phyloP scores from a whole-genome alignment of 768 basidiomycete species.

The Gelatoporia subvermispora region DNA sequence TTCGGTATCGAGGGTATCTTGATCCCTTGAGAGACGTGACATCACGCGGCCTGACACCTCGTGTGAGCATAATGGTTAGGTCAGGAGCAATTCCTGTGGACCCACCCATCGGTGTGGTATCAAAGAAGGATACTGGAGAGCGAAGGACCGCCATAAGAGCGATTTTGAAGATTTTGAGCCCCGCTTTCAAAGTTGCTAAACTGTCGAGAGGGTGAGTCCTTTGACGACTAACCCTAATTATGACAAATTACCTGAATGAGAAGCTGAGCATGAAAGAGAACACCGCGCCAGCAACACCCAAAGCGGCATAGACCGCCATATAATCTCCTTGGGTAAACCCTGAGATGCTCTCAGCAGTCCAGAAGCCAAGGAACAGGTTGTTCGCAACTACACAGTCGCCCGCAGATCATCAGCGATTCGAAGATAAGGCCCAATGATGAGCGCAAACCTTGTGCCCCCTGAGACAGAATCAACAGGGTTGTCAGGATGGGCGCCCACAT shows the following conservation, averaged over 20 bases:
- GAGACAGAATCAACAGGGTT: conserved; percentile 37
- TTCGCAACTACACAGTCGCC: conserved; percentile 41
- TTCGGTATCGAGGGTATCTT: conserved; percentile 51
- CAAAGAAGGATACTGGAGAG: conserved; percentile 65
- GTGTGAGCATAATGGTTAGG: neutral
- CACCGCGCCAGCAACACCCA: conserved; percentile 45
- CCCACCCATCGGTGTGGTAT: conserved; percentile 68
- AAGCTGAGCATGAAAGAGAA: conserved; percentile 25
- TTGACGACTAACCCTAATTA: neutral
- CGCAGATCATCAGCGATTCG: neutral
- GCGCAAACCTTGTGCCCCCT: conserved; percentile 47
- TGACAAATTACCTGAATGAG: neutral
- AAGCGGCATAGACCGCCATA: conserved; percentile 51
- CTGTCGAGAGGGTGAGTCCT: conserved; percentile 5
- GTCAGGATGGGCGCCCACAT: conserved; percentile 39
- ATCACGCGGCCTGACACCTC: conserved; percentile 44
- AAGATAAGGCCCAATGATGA: neutral
- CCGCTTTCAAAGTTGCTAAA: conserved; percentile 31
- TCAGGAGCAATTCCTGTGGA: conserved; percentile 3
- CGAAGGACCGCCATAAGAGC: conserved; percentile 53
- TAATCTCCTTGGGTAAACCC: conserved; percentile 60
- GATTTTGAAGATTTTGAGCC: conserved; percentile 43
- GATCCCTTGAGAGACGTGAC: conserved; percentile 57
- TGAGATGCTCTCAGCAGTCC: conserved; percentile 52
- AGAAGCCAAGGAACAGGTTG: conserved; percentile 69